These are phyloP conservation scores for Penicillium crustosum DNA, from an alignment of 2,329 filamentous ascomycete genomes.

Conservation along the genomic window DNA sequence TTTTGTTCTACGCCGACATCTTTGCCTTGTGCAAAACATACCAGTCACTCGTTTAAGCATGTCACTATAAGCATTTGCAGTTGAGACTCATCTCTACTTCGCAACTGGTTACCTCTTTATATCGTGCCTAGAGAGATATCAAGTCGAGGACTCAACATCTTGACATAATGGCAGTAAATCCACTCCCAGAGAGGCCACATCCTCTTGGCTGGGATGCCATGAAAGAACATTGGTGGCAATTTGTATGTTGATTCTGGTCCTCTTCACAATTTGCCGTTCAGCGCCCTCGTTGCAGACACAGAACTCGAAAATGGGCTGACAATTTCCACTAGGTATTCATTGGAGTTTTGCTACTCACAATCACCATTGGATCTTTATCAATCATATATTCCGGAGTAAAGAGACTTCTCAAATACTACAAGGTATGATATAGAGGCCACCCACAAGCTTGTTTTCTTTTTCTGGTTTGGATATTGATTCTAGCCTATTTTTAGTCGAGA, in stretches of 20 bases:
- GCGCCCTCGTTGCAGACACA: background rate
- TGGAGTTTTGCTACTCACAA: constrained; percentile 33
- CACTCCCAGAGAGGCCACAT: constrained; percentile 22
- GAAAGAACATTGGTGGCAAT: constrained; percentile 46
- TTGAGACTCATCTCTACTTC: background rate
- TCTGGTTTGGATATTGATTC: background rate
- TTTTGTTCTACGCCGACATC: background rate
- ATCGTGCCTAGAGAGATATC: background rate
- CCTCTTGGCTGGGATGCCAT: constrained; percentile 39
- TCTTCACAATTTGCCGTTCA: constrained; percentile 8
- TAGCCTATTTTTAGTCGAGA: constrained; percentile 23
- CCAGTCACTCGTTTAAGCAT: constrained; percentile 6
- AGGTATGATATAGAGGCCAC: constrained; percentile 22
- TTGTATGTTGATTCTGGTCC: constrained; percentile 31
- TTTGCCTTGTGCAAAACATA: background rate
- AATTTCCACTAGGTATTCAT: constrained; percentile 33
- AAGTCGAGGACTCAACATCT: background rate
- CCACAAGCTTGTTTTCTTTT: background rate
- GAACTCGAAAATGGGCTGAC: constrained; percentile 16
- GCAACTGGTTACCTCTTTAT: background rate
- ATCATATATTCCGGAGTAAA: constrained; percentile 29
- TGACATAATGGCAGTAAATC: constrained; percentile 28
- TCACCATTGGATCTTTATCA: constrained; percentile 31
- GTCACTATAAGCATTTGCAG: constrained; percentile 1
- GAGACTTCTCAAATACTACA: constrained; percentile 27